Evolutionary conservation across 129 eudicot genomes (phyloP), one percentile per base, ranked within the genome.

Genomic region (Ambrosia trifida): DNA sequence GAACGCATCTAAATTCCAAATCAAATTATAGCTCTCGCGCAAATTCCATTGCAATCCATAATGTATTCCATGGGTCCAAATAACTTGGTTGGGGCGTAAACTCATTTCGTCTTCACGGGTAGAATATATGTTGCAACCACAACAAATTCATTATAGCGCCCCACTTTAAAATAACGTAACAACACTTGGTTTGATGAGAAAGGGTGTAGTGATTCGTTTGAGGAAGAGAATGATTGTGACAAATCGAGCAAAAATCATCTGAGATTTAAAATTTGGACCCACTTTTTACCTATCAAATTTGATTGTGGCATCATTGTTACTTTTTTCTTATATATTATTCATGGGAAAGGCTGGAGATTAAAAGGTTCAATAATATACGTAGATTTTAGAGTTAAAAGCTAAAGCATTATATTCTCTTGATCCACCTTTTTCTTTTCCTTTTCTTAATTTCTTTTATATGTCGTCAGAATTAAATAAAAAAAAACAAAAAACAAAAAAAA

Each of bases 321-420:
- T 63, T 77, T 70, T 69, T 36, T 50, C 3, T 43, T 52, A 17
- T 63, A 14, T 40, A 51, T 17, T 75, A 30, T 58, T 68, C 47
- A 11, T 56, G 14, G 56, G 65, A 77, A 77, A 77, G 57, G 66
- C 73, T 66, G 71, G 28, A 63, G 43, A 70, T 62, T 12, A 77
- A 77, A 77, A 77, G 66, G 66, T 50, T 64, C 51, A 0, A 46
- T 40, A 40, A 40, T 7, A 40, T 24, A 41, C 69, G 62, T 69
- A 18, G 72, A 63, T 51, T 70, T 77, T 77, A 77, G 81, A 61
- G 70, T 71, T 63, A 50, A 77, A 77, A 77, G 81, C 24, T 70
- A 70, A 77, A 77, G 72, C 38, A 70, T 69, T 66, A 10, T 63
- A 61, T 77, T 63, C 81, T 77, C 65, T 40, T 69, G 16, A 59